phyloP scores from a whole-genome alignment of 768 basidiomycete species.

The Cubamyces lactineus region DNA sequence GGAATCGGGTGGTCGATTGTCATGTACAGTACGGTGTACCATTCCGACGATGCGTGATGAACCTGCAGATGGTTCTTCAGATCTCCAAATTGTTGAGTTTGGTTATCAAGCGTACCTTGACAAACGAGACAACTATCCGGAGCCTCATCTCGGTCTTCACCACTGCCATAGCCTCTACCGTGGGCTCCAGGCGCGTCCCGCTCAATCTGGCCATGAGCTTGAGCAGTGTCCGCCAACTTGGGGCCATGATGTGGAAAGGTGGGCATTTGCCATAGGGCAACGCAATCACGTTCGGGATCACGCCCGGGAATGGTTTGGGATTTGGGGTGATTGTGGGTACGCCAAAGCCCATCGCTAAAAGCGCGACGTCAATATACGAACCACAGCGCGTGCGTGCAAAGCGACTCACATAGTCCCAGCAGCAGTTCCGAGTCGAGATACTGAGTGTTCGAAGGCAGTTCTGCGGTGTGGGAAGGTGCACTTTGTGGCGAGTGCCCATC shows the following conservation, averaged over 20 bases:
- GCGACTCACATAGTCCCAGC: slow-evolving; percentile 56
- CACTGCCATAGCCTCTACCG: slow-evolving; percentile 64
- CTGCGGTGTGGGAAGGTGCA: neutral
- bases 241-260: slow-evolving; percentile 72
- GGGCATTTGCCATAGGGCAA: slow-evolving; percentile 71
- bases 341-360: slow-evolving; percentile 67
- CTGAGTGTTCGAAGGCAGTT: slow-evolving; percentile 19
- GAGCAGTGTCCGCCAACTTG: slow-evolving; percentile 73
- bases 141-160: slow-evolving; percentile 60
- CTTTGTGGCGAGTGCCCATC: neutral
- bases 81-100: neutral
- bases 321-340: slow-evolving; percentile 56
- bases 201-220: slow-evolving; percentile 76
- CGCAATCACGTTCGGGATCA: slow-evolving; percentile 74
- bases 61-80: slow-evolving; percentile 46
- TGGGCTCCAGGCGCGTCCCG: slow-evolving; percentile 70
- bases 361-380: neutral
- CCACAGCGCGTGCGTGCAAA: neutral
- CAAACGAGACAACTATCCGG: slow-evolving; percentile 78
- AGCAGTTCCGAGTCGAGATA: slow-evolving; percentile 32
- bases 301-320: slow-evolving; percentile 49
- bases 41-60: slow-evolving; percentile 59
- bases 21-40: slow-evolving; percentile 79
- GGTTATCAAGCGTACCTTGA: slow-evolving; percentile 55
- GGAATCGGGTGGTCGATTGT: slow-evolving; percentile 73